A percentile compares a stretch with the other conserved stretches of the same genome.
These are phyloP conservation scores for Guillardia theta DNA, from an alignment of 78 protist species.

Conservation along the genomic window DNA sequence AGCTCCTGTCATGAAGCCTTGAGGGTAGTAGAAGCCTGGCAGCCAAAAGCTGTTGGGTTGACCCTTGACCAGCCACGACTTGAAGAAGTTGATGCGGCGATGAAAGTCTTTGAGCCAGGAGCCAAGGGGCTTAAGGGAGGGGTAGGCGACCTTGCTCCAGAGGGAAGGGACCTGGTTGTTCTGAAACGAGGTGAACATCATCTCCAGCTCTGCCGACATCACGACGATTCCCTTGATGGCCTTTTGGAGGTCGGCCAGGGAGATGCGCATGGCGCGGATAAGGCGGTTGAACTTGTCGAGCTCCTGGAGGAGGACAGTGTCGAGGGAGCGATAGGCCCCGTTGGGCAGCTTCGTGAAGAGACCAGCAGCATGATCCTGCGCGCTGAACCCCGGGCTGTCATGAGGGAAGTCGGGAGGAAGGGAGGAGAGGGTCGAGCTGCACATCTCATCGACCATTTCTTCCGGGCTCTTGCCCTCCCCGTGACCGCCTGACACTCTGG, in stretches of 20 bases:
- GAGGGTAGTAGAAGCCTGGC: constrained; percentile 76
- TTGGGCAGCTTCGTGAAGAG: neutral
- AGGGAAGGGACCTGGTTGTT: constrained; percentile 58
- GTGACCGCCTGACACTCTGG: constrained; percentile 15
- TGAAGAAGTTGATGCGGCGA: constrained; percentile 51
- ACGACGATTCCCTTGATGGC: constrained; percentile 59
- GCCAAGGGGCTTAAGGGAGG: constrained; percentile 67
- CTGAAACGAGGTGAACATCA: constrained; percentile 41
- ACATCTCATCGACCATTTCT: constrained; percentile 15
- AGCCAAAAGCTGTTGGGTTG: constrained; percentile 66
- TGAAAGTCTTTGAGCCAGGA: constrained; percentile 63
- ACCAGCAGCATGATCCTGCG: neutral
- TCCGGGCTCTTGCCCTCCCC: constrained; percentile 44
- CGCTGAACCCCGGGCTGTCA: neutral
- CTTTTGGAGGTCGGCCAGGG: constrained; percentile 26
- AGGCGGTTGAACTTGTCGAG: constrained; percentile 63
- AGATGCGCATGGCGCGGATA: neutral
- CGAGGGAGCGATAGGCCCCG: constrained; percentile 50
- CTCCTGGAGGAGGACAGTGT: constrained; percentile 68
- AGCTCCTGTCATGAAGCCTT: constrained; percentile 76
- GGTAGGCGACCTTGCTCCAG: constrained; percentile 51
- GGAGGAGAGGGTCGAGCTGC: too few relatives aligned
- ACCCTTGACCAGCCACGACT: constrained; percentile 53
- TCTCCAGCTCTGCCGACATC: constrained; percentile 54
- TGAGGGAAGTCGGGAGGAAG: too few relatives aligned